These are phyloP conservation scores for Zygoascus sp. DNA, from an alignment of 1,139 yeast genomes.

Conservation along the genomic window DNA sequence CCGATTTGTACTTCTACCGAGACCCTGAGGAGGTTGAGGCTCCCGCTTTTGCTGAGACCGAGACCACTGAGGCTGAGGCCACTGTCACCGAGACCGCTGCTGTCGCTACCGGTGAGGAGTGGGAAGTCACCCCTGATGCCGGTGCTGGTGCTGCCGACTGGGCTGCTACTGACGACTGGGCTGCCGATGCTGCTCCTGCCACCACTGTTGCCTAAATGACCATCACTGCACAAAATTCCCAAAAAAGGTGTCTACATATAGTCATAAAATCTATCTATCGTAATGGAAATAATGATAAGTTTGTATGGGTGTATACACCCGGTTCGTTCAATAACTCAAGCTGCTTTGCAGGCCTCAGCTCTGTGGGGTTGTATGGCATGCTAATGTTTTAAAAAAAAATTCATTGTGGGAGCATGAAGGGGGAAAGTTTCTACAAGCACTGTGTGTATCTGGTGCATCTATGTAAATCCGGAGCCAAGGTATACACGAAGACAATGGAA, in stretches of 20 bases:
- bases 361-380: no score
- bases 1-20: constrained; percentile 99
- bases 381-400: no score
- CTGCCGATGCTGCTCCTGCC: constrained; percentile 54
- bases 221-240: constrained; percentile 9
- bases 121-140: constrained; percentile 70
- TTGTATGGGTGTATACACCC: background rate
- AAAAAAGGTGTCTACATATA: constrained; percentile 13
- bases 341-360: no score
- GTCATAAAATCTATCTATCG: constrained; percentile 7
- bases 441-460: no score
- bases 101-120: constrained; percentile 61
- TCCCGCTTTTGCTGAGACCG: constrained; percentile 55
- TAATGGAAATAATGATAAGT: constrained; percentile 3
- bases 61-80: constrained; percentile 61
- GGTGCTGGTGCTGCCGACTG: constrained; percentile 50
- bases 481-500: no score
- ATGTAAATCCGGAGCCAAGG: no score
- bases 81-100: constrained; percentile 54
- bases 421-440: no score
- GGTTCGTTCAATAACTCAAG: no score
- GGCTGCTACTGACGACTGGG: constrained; percentile 60
- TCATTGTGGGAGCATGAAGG: no score
- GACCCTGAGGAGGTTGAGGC: constrained; percentile 99
- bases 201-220: constrained; percentile 27